phyloP scores from a whole-genome alignment of 1,139 yeast genomes.

The Yamadazyma aaseri region DNA sequence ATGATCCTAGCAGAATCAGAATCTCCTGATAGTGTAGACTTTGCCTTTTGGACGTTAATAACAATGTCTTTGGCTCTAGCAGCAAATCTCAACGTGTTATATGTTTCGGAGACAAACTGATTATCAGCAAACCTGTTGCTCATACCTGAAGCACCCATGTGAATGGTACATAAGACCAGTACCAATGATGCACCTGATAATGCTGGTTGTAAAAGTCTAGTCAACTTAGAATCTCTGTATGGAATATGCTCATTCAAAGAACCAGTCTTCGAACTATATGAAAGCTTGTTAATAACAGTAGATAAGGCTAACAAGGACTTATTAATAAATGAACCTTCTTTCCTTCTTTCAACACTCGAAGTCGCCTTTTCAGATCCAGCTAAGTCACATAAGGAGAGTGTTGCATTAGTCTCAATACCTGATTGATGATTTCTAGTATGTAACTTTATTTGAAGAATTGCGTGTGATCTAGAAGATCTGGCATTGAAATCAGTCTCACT shows the following conservation, averaged over 20 bases:
- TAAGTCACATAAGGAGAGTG: slow-evolving; percentile 85
- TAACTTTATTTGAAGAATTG: slow-evolving; percentile 74
- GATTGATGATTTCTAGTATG: slow-evolving; percentile 39
- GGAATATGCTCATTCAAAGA: slow-evolving; percentile 65
- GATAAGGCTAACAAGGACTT: slow-evolving; percentile 86
- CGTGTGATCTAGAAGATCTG: slow-evolving; percentile 89
- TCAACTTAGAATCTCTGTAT: slow-evolving; percentile 87
- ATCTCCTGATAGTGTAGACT: slow-evolving; percentile 26
- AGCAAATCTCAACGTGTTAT: slow-evolving; percentile 86
- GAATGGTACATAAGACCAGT: slow-evolving; percentile 85
- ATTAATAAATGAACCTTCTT: slow-evolving; percentile 91
- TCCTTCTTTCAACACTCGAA: slow-evolving; percentile 74
- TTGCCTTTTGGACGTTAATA: slow-evolving; percentile 63
- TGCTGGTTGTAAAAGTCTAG: slow-evolving; percentile 87
- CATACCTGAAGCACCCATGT: slow-evolving; percentile 43
- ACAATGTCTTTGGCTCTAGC: slow-evolving; percentile 87
- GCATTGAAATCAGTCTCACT: slow-evolving; percentile 87
- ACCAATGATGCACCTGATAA: slow-evolving; percentile 84
- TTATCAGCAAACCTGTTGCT: slow-evolving; percentile 23
- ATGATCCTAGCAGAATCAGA: slow-evolving; percentile 46
- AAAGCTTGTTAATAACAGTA: slow-evolving; percentile 80
- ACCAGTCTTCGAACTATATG: slow-evolving; percentile 32
- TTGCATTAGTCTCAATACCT: slow-evolving; percentile 51
- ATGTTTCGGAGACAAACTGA: slow-evolving; percentile 68
- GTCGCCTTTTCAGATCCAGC: slow-evolving; percentile 97